Base-by-base conservation (phyloP, 306 rosid genomes). In the Crotalaria pallida region DNA sequence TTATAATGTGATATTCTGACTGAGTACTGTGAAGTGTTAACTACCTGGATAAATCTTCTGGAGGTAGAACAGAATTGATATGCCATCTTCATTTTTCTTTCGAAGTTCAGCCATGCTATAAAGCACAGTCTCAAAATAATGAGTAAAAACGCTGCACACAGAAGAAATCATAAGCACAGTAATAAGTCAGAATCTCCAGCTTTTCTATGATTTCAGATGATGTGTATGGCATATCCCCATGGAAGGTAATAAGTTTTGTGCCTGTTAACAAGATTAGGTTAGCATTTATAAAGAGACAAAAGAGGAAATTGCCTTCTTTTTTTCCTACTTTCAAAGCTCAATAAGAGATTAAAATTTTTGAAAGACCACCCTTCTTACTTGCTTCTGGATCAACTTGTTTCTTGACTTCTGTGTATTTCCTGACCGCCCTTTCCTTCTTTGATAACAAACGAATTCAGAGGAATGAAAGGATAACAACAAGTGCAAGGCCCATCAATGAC, bases 201-300 rank as follows among this genome's bases (percentile, higher is more conserved):
- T 95, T 95, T 57, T 95, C 99, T 26, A 95, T 78, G 71, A 95
- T 88, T 72, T 88, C 89, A 49, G 83, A 64, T 27, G 99, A 91
- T 0, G 97, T 89, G 86, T 95, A 87, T 4, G 89, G 96, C 52
- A 95, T 75, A 79, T 95, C 96, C 3, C 97, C 99, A 65, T 86
- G 99, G 82, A 95, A 95, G 15, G 99, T 91, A 69, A 95, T 89
- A 51, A 95, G 90, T 74, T 91, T 95, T 21, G 89, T 83, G 75
- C 93, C 99, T 95, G 78, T 75, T 80, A 33, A 33, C 50, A 33
- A 61, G 38, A 70, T 24, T 47, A 67, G 17, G 62, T 75, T 41
- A 51, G 52, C 16, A 24, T 74, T 47, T 61, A 58, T 15, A 17
- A 53, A 16, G 26, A 15, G 21, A 72, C n/a, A 11, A n/a, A 43